phyloP scores from a whole-genome alignment of 495 filamentous ascomycete species.

The Venustampulla echinocandica region DNA sequence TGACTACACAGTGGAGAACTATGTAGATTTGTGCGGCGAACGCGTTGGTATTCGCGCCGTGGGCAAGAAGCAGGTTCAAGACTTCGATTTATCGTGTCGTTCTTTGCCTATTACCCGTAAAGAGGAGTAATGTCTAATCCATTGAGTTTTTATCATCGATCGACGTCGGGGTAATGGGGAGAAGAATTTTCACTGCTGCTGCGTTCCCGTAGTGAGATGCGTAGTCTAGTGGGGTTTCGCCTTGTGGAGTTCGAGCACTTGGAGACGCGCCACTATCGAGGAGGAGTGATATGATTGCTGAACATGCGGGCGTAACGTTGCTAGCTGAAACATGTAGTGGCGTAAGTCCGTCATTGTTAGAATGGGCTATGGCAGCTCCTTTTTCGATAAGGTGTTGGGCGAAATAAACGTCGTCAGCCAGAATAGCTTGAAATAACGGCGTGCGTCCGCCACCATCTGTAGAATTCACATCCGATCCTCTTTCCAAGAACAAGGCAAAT shows the following conservation, averaged over 20 bases:
- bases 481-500: slow-evolving; percentile 2
- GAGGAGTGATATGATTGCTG: neutral
- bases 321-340: slow-evolving; percentile 1
- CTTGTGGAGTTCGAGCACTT: neutral
- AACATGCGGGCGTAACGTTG: neutral
- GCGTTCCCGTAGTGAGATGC: slow-evolving; percentile 3
- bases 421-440: neutral
- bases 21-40: no score
- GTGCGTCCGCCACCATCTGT: slow-evolving; percentile 2
- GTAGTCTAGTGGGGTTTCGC: slow-evolving; percentile 1
- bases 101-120: no score
- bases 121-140: no score
- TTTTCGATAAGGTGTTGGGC: slow-evolving; percentile 1
- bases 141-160: no score
- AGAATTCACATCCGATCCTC: neutral
- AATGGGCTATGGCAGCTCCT: neutral
- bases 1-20: no score
- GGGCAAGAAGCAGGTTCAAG: no score
- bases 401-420: slow-evolving; percentile 4
- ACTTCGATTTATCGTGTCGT: no score
- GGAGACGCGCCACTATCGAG: neutral
- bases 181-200: neutral
- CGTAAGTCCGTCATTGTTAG: neutral
- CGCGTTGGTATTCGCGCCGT: no score
- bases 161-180: no score